Evolutionary conservation across 2,329 filamentous ascomycete genomes (phyloP).

Genomic region (Talaromyces atroroseus): DNA sequence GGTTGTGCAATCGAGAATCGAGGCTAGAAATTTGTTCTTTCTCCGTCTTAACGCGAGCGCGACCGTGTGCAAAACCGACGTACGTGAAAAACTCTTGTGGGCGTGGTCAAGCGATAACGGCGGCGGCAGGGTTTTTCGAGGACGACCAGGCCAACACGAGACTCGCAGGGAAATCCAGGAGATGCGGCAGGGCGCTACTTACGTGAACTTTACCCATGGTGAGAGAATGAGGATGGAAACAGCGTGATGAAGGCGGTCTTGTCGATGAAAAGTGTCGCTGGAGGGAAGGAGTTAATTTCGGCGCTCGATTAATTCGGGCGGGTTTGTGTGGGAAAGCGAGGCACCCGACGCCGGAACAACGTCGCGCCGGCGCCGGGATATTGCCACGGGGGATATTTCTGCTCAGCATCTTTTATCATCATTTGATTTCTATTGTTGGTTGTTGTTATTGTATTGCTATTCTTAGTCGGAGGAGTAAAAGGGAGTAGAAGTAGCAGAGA

Average conservation of each 20-base stretch:
- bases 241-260: background rate
- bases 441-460: no score
- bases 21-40: background rate
- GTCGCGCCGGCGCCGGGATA: background rate
- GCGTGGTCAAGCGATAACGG: background rate
- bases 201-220: conserved; percentile 16
- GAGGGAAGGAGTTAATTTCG: background rate
- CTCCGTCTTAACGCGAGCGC: background rate
- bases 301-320: conserved; percentile 7
- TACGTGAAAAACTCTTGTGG: background rate
- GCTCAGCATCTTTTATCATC: background rate
- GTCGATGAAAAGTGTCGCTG: background rate
- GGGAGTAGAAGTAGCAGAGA: no score
- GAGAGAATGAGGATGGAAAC: conserved; percentile 5
- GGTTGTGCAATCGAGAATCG: background rate
- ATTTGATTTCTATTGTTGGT: background rate
- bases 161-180: background rate
- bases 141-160: background rate
- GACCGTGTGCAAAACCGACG: background rate
- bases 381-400: background rate
- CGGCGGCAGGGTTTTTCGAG: background rate
- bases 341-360: conserved; percentile 10
- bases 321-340: conserved; percentile 12
- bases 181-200: background rate
- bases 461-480: no score